Percentiles rank a stretch among this genome's conserved stretches.
Evolutionary conservation across 1,139 yeast species (phyloP).

Genomic region (Suhomyces atakaporum): DNA sequence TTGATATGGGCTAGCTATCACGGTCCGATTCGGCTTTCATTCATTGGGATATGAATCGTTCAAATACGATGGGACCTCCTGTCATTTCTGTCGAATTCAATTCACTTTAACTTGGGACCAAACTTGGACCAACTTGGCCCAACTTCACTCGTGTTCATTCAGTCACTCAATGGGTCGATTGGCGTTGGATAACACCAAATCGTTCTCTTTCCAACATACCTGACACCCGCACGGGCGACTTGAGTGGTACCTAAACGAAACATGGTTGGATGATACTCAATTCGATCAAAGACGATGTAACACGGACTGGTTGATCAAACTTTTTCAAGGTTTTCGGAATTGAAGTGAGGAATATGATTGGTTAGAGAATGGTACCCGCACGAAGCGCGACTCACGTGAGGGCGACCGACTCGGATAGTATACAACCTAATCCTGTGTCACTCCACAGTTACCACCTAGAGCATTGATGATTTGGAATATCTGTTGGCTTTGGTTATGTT

Average conservation of each 20-base stretch:
- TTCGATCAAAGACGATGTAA: constrained; percentile 12
- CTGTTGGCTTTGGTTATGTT: too few relatives aligned
- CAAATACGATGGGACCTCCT: too few relatives aligned
- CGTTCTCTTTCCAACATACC: constrained; percentile 41
- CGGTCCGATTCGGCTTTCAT: not conserved
- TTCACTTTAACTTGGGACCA: too few relatives aligned
- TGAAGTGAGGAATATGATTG: constrained; percentile 16
- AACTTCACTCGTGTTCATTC: too few relatives aligned
- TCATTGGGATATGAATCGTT: too few relatives aligned
- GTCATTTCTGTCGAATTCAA: too few relatives aligned
- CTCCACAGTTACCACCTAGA: too few relatives aligned
- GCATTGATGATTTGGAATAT: too few relatives aligned
- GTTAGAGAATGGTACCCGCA: constrained; percentile 11
- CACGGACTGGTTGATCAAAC: constrained; percentile 10
- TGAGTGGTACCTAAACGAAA: constrained; percentile 66
- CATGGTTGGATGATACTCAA: constrained; percentile 36
- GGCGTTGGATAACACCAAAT: not conserved
- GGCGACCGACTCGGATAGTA: too few relatives aligned
- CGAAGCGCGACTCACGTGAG: constrained; percentile 1
- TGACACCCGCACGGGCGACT: constrained; percentile 61
- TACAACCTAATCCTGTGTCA: too few relatives aligned
- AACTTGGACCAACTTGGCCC: too few relatives aligned
- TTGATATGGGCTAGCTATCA: not conserved
- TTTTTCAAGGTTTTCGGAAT: constrained; percentile 15
- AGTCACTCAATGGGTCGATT: constrained; percentile 3